These are phyloP conservation scores for Sordariomycetes sp. DNA, from an alignment of 2,329 filamentous ascomycete genomes.

Conservation along the genomic window DNA sequence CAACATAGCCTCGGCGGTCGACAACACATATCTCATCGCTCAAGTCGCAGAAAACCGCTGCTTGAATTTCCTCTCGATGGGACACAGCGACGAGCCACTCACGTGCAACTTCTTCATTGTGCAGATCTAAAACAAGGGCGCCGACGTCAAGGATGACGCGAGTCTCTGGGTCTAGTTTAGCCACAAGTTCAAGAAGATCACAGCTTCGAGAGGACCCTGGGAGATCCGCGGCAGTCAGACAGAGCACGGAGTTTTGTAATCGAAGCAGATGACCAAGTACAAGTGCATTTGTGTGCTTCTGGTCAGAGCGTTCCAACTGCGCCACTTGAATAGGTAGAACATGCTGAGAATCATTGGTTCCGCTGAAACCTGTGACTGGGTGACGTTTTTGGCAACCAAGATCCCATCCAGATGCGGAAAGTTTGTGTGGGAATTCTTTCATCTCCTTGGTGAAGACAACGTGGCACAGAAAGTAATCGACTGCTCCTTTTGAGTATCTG, in stretches of 20 bases:
- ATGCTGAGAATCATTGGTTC: conserved; percentile 53
- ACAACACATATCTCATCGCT: conserved; percentile 45
- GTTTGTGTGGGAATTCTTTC: conserved; percentile 54
- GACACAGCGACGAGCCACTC: conserved; percentile 35
- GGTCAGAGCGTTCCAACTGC: conserved; percentile 43
- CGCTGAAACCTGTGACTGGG: conserved; percentile 46
- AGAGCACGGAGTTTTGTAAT: conserved; percentile 34
- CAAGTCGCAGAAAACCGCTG: conserved; percentile 47
- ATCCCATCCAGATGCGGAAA: conserved; percentile 64
- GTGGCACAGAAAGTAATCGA: conserved; percentile 54
- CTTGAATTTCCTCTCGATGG: conserved; percentile 7
- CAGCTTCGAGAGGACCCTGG: neutral
- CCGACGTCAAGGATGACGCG: conserved; percentile 63
- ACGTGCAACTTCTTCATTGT: conserved; percentile 43
- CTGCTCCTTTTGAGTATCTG: conserved; percentile 34
- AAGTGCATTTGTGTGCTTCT: conserved; percentile 58
- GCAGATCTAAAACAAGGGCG: conserved; percentile 57
- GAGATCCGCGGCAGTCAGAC: conserved; percentile 1
- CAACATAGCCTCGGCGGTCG: conserved; percentile 32
- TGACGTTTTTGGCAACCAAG: conserved; percentile 55
- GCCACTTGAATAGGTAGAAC: conserved; percentile 46
- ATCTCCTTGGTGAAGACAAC: conserved; percentile 58
- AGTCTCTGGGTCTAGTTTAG: conserved; percentile 18
- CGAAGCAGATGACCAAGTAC: conserved; percentile 52
- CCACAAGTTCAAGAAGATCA: neutral